A percentile compares a stretch with the other conserved stretches of the same genome.
Conservation (phyloP, 768 basidiomycete species). For the Amanita phalloides region DNA sequence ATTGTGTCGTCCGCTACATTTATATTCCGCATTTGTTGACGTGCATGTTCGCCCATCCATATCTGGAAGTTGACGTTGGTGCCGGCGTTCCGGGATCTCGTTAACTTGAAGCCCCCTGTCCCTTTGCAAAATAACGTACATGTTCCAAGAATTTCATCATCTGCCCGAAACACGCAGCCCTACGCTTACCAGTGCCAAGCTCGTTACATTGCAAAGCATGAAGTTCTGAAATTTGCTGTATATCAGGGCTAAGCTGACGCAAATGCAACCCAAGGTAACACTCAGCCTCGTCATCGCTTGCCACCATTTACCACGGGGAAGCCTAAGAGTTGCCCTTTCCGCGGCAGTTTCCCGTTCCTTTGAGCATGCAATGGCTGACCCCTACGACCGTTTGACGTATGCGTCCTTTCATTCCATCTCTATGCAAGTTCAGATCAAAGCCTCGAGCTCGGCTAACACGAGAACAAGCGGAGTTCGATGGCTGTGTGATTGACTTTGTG, state of each 20-base stretch:
- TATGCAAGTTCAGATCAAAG: not conserved
- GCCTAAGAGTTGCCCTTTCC: not conserved
- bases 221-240: not conserved
- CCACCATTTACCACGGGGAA: not conserved
- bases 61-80: not conserved
- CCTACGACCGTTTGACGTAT: not conserved
- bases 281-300: not conserved
- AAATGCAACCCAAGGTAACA: not conserved
- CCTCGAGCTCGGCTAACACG: not conserved
- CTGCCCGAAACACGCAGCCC: not conserved
- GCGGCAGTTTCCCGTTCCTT: not conserved
- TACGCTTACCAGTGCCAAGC: too few species aligned
- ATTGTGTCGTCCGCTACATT: not conserved
- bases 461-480: not conserved
- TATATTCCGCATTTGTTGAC: not conserved
- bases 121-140: not conserved
- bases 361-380: not conserved
- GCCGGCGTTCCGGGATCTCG: not conserved
- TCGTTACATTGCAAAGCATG: not conserved
- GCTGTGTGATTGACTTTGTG: not conserved
- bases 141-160: not conserved
- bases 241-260: not conserved
- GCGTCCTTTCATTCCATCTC: too few species aligned
- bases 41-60: not conserved
- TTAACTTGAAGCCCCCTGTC: not conserved